phyloP scores from a whole-genome alignment of 495 filamentous ascomycete genomes.

The Pyrenopolyporus hunteri region DNA sequence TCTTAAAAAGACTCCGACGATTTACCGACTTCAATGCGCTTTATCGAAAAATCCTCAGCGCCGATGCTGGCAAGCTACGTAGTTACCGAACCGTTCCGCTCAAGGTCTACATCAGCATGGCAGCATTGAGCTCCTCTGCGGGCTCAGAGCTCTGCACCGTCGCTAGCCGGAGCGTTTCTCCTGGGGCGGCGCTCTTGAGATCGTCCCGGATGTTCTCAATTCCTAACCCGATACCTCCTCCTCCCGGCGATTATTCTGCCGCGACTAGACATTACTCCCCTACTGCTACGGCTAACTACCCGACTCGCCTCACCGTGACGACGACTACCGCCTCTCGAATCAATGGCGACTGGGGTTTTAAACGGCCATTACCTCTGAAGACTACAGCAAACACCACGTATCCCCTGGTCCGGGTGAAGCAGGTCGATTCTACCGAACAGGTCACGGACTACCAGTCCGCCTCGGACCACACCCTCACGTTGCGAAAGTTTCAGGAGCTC shows the following conservation, averaged over 20 bases:
- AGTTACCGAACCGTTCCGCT: not conserved
- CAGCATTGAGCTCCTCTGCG: conserved; percentile 27
- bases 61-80: not conserved
- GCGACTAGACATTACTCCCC: conserved; percentile 45
- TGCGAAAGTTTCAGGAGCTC: conserved; percentile 85
- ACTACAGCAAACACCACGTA: conserved; percentile 73
- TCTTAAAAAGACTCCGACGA: conserved; percentile 6
- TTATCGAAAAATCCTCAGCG: conserved; percentile 29
- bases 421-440: conserved; percentile 86
- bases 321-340: conserved; percentile 75
- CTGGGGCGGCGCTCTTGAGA: conserved; percentile 64
- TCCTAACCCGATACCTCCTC: conserved; percentile 57
- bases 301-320: conserved; percentile 83
- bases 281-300: conserved; percentile 75
- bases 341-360: conserved; percentile 93
- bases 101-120: conserved; percentile 8
- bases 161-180: conserved; percentile 55
- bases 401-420: conserved; percentile 71
- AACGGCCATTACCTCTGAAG: conserved; percentile 78
- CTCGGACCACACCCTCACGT: conserved; percentile 77
- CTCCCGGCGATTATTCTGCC: conserved; percentile 41
- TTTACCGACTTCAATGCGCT: conserved; percentile 24
- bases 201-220: conserved; percentile 65
- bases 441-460: conserved; percentile 90
- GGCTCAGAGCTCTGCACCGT: conserved; percentile 27